phyloP scores from a whole-genome alignment of 2,329 filamentous ascomycete genomes.

The Talaromyces rugulosus region DNA sequence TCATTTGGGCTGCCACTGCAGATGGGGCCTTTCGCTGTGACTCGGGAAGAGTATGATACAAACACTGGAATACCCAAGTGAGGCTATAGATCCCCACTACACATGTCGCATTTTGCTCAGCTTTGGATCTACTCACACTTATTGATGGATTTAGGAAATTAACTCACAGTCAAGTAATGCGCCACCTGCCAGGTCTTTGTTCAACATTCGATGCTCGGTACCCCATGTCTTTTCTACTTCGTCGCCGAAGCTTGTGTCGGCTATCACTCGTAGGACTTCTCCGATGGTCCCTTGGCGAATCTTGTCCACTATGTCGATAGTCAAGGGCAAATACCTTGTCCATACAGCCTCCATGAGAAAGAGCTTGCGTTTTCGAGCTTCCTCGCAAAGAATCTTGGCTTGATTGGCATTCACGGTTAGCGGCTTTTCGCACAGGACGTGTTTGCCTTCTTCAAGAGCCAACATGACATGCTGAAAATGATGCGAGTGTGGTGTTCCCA shows the following conservation, averaged over 20 bases:
- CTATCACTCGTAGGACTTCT: slow-evolving; percentile 52
- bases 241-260: slow-evolving; percentile 60
- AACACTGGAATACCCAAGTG: slow-evolving; percentile 84
- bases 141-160: neutral
- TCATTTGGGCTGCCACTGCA: slow-evolving; percentile 63
- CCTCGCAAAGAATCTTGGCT: slow-evolving; percentile 65
- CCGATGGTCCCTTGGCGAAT: slow-evolving; percentile 60
- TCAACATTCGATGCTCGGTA: slow-evolving; percentile 72
- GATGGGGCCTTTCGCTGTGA: slow-evolving; percentile 61
- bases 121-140: neutral
- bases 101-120: neutral
- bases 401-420: slow-evolving; percentile 81
- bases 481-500: slow-evolving; percentile 86
- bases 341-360: slow-evolving; percentile 86
- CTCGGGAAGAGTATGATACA: slow-evolving; percentile 72
- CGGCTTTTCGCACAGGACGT: slow-evolving; percentile 86
- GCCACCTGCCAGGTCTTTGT: slow-evolving; percentile 77
- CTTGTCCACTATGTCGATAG: slow-evolving; percentile 57
- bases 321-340: slow-evolving; percentile 84
- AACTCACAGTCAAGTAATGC: slow-evolving; percentile 65
- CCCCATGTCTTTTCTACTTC: slow-evolving; percentile 58
- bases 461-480: slow-evolving; percentile 89
- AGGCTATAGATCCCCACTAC: slow-evolving; percentile 76
- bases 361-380: slow-evolving; percentile 67
- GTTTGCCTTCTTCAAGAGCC: slow-evolving; percentile 76